Percentiles rank a stretch among this genome's conserved stretches.
Evolutionary conservation across 129 eudicot species (phyloP).

Genomic region (Flaveria trinervia): DNA sequence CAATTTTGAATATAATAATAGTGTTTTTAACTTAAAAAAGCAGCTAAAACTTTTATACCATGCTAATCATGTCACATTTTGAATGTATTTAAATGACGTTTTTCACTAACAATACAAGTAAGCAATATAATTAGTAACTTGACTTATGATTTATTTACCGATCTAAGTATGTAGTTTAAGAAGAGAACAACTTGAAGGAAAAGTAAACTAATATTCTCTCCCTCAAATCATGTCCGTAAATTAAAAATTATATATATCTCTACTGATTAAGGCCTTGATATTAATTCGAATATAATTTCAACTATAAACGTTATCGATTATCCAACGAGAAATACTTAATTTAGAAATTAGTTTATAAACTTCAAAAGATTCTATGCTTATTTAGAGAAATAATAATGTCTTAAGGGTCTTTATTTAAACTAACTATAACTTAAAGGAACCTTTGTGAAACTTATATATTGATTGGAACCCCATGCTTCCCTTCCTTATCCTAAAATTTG

Average conservation of each 20-base stretch:
- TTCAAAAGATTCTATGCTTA: not conserved
- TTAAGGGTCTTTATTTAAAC: not conserved
- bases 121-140: no score
- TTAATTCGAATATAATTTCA: not conserved
- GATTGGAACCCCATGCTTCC: slow-evolving; percentile 19
- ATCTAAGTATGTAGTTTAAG: no score
- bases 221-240: no score
- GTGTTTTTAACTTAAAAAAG: not conserved
- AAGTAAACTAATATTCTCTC: no score
- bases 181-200: no score
- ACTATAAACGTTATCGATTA: not conserved
- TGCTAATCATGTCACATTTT: not conserved
- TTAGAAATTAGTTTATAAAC: not conserved
- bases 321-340: not conserved
- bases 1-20: not conserved
- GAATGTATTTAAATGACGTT: not conserved
- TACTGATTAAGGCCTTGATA: not conserved
- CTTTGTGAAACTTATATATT: not conserved
- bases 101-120: no score
- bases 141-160: not conserved
- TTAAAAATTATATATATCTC: no score
- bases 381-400: not conserved
- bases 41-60: not conserved
- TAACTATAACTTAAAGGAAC: not conserved
- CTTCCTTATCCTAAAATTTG: slow-evolving; percentile 39